Base-by-base conservation (phyloP, 2,329 filamentous ascomycete genomes). In the Aspergillus intermedius region DNA sequence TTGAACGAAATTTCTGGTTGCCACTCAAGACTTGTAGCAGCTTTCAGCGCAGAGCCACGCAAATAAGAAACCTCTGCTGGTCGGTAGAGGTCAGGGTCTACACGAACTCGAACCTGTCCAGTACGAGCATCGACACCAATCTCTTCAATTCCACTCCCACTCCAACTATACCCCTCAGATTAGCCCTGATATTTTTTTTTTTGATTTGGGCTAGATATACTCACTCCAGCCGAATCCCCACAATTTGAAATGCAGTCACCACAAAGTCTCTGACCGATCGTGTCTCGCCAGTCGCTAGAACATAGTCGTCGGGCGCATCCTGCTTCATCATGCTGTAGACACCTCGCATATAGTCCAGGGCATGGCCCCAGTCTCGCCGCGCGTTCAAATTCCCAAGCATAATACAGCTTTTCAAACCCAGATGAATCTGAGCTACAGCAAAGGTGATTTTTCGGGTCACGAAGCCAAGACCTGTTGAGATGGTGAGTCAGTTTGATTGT, bases 241-340 rank as follows among this genome's bases (percentile, higher is more conserved):
- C 41, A 40, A 23, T 30, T n/a, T 17, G 25, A 43, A 48, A 48
- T n/a, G 46, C 46, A 3, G 34, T 23, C 21, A 43, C 40, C 10
- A 48, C 39, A 39, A 48, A 48, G 7, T 48, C 40, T 43, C 41
- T 35, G 8, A 48, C 46, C 6, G 40, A 43, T 23, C 28, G 30
- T 43, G 39, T 43, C 28, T 42, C 13, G 12, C 46, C 46, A 28
- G 46, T 43, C 8, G 46, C 46, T 19, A 48, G 46, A 19, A 48
- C 46, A 19, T 42, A 43, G 25, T 48, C 46, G 2, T 30, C 32
- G 7, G 40, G 25, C 13, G 32, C 32, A 19, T 10, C 40, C 41
- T 48, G 46, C 7, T 48, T 40, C 40, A 48, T 30, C 28, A 48
- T 48, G 21, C 34, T 13, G 13, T 42, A 44, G 12, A 39, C 34